These are phyloP conservation scores for Cerioporus squamosus DNA, from an alignment of 1,284 basidiomycete genomes.

Conservation along the genomic window DNA sequence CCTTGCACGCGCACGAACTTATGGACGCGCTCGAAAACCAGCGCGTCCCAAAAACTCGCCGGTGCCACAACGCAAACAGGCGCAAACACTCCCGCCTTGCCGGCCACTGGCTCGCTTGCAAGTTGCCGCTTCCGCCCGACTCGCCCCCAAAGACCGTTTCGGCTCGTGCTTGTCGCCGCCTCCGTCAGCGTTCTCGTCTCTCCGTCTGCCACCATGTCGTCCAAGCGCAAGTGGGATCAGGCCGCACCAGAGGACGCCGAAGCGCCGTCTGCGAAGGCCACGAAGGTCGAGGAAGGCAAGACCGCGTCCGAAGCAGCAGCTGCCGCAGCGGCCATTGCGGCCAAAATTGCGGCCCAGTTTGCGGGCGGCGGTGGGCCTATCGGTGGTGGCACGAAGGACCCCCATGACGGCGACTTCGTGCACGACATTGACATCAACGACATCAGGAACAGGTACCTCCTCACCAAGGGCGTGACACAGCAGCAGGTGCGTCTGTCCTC, in stretches of 20 bases:
- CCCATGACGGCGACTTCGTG: conserved; percentile 83
- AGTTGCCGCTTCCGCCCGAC: too few species aligned
- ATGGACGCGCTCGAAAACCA: too few species aligned
- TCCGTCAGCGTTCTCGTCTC: too few species aligned
- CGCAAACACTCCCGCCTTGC: conserved; percentile 11
- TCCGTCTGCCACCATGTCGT: conserved; percentile 44
- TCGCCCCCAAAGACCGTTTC: too few species aligned
- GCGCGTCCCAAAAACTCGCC: conserved; percentile 13
- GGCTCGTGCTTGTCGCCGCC: too few species aligned
- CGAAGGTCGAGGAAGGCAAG: conserved; percentile 62
- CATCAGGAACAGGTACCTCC: conserved; percentile 91
- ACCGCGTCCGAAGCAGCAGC: conserved; percentile 80
- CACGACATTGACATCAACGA: conserved; percentile 98
- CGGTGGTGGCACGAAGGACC: conserved; percentile 60
- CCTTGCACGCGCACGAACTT: too few species aligned
- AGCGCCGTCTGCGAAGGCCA: conserved; percentile 44
- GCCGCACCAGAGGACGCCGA: conserved; percentile 51
- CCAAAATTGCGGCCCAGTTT: conserved; percentile 90
- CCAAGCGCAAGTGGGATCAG: conserved; percentile 79
- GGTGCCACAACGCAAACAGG: conserved; percentile 20
- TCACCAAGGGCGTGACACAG: conserved; percentile 95
- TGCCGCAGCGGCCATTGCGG: conserved; percentile 85
- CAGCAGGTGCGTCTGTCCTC: conserved; percentile 64
- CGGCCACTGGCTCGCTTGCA: too few species aligned
- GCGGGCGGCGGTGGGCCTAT: conserved; percentile 46